A percentile compares a stretch with the other conserved stretches of the same genome.
Conservation (phyloP, 495 filamentous ascomycete genomes). For the Talaromyces liani region DNA sequence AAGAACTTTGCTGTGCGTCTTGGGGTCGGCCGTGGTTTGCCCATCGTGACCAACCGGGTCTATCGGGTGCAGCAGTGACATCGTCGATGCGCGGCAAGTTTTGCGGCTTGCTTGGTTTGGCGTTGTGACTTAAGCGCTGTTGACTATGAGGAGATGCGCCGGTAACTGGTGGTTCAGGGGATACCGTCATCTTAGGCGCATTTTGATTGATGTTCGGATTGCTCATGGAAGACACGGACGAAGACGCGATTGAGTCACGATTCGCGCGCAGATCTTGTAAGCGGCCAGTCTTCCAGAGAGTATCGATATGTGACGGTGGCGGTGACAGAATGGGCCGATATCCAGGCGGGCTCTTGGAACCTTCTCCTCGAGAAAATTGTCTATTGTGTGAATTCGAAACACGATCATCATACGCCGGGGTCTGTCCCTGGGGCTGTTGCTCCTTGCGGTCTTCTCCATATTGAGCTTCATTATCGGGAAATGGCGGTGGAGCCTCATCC, state of each 20-base stretch:
- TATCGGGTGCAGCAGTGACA: background rate
- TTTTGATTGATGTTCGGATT: background rate
- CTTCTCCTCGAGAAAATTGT: background rate
- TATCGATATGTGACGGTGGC: background rate
- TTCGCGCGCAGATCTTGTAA: background rate
- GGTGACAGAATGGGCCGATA: background rate
- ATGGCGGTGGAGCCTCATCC: slow-evolving; percentile 4
- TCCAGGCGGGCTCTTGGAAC: background rate
- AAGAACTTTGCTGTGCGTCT: background rate
- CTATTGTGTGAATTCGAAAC: background rate
- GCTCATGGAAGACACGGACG: slow-evolving; percentile 7
- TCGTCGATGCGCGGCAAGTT: background rate
- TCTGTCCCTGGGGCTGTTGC: background rate
- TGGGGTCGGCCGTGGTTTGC: background rate
- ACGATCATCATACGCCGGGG: too few relatives aligned
- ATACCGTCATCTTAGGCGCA: background rate
- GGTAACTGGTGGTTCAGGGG: background rate
- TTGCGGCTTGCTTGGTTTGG: background rate
- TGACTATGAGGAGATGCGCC: background rate
- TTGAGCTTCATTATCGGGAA: background rate
- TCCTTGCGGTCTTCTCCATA: slow-evolving; percentile 1
- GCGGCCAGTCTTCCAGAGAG: background rate
- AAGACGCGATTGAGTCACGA: slow-evolving; percentile 3
- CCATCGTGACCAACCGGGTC: background rate
- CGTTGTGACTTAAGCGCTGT: background rate